These are phyloP conservation scores for Pharnaceum exiguum DNA, from an alignment of 148 eudicot genomes.

Conservation along the genomic window DNA sequence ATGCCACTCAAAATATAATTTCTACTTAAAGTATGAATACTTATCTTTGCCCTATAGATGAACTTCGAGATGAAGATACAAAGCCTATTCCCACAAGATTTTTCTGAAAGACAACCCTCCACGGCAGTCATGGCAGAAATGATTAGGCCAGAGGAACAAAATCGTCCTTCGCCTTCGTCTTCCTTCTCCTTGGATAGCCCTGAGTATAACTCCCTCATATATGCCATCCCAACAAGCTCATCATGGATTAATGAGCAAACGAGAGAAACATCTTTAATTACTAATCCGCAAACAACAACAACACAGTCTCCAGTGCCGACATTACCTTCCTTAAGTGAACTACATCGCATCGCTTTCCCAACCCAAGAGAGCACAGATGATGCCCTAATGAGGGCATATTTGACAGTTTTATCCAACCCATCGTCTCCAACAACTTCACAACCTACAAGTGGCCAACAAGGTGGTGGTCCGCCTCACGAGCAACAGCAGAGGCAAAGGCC, in stretches of 20 bases:
- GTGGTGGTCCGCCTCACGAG: constrained; percentile 1
- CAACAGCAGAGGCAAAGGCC: not conserved
- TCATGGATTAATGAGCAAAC: too few species aligned
- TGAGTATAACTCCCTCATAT: constrained; percentile 36
- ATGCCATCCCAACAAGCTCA: constrained; percentile 15
- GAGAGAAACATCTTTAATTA: constrained; percentile 13
- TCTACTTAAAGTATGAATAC: not conserved
- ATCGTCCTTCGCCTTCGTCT: constrained; percentile 43
- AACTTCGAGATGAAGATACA: constrained; percentile 53
- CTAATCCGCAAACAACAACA: constrained; percentile 9
- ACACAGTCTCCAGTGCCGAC: constrained; percentile 14
- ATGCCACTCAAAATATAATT: too few species aligned
- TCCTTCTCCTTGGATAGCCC: constrained; percentile 55
- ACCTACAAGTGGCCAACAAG: constrained; percentile 2
- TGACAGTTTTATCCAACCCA: constrained; percentile 48
- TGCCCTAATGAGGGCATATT: constrained; percentile 51
- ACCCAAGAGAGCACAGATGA: constrained; percentile 45
- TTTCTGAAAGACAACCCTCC: constrained; percentile 14
- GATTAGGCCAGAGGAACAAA: constrained; percentile 29
- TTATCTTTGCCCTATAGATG: constrained; percentile 21
- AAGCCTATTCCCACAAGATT: constrained; percentile 40
- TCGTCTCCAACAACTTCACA: constrained; percentile 18
- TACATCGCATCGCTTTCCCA: constrained; percentile 30
- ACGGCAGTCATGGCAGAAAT: constrained; percentile 13
- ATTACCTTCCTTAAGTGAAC: not conserved